Conservation (phyloP, 2,329 filamentous ascomycete genomes). For the Cladophialophora yegresii region DNA sequence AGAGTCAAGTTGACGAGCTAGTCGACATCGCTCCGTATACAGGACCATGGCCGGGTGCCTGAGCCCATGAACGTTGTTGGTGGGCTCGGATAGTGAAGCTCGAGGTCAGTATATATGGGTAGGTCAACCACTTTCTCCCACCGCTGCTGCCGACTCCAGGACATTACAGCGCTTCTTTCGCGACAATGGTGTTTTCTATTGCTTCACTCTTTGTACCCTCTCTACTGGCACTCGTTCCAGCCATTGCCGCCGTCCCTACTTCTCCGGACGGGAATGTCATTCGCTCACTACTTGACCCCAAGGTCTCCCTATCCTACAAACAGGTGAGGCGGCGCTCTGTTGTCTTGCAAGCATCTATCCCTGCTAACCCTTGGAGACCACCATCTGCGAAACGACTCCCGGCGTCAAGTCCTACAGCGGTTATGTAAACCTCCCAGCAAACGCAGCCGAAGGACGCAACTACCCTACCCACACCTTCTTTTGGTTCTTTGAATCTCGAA, state of each 20-base stretch:
- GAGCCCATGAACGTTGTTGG: not conserved
- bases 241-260: constrained; percentile 3
- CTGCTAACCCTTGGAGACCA: constrained; percentile 49
- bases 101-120: constrained; percentile 6
- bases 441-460: constrained; percentile 48
- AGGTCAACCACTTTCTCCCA: not conserved
- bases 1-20: not conserved
- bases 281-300: constrained; percentile 12
- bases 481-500: constrained; percentile 53
- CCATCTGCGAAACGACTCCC: constrained; percentile 53
- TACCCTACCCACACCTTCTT: constrained; percentile 62
- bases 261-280: constrained; percentile 2
- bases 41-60: not conserved
- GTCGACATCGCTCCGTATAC: not conserved
- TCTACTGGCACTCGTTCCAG: constrained; percentile 1
- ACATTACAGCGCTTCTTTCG: not conserved
- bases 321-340: constrained; percentile 39
- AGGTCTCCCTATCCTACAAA: constrained; percentile 49
- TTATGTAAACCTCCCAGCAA: constrained; percentile 59
- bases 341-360: not conserved
- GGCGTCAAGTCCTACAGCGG: constrained; percentile 61
- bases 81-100: not conserved
- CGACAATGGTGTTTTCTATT: not conserved
- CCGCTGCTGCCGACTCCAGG: not conserved
- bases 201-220: not conserved